Evolutionary conservation across 306 rosid genomes (phyloP).

Genomic region (Glycine tomentella): DNA sequence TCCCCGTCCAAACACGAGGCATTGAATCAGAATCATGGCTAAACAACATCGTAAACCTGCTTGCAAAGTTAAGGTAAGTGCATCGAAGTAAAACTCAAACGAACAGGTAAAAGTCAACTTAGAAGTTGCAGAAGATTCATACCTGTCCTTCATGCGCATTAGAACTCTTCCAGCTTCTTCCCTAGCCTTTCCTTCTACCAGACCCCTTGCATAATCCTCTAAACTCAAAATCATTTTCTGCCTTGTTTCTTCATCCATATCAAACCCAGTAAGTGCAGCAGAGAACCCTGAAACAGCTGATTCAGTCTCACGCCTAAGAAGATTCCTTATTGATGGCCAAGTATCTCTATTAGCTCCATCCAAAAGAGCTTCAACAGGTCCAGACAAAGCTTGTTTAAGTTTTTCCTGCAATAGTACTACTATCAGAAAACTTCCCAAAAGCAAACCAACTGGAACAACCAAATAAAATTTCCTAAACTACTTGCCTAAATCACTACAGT

Average conservation of each 20-base stretch:
- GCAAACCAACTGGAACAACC: constrained; percentile 19
- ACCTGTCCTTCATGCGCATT: constrained; percentile 97
- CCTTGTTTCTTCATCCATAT: constrained; percentile 72
- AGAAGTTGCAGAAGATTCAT: constrained; percentile 43
- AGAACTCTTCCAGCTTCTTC: constrained; percentile 98
- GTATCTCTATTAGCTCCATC: constrained; percentile 93
- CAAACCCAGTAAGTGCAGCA: constrained; percentile 75
- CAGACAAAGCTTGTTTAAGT: constrained; percentile 79
- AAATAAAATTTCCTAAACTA: constrained; percentile 25
- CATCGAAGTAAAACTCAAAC: constrained; percentile 17
- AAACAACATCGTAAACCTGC: constrained; percentile 89
- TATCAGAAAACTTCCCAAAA: constrained; percentile 50
- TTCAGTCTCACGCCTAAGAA: constrained; percentile 78
- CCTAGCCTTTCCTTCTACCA: constrained; percentile 86
- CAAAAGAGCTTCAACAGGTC: constrained; percentile 86
- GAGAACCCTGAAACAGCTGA: constrained; percentile 76
- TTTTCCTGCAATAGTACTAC: constrained; percentile 67
- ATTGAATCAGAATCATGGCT: constrained; percentile 95
- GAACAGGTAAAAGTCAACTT: constrained; percentile 7
- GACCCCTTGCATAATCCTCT: constrained; percentile 71
- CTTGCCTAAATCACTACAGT: constrained; percentile 17
- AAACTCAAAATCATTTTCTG: constrained; percentile 60
- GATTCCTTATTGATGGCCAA: constrained; percentile 86
- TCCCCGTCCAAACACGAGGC: constrained; percentile 98
- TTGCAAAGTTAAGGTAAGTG: constrained; percentile 50